Evolutionary conservation across 129 eudicot species (phyloP).

Genomic region (Dittrichia graveolens): DNA sequence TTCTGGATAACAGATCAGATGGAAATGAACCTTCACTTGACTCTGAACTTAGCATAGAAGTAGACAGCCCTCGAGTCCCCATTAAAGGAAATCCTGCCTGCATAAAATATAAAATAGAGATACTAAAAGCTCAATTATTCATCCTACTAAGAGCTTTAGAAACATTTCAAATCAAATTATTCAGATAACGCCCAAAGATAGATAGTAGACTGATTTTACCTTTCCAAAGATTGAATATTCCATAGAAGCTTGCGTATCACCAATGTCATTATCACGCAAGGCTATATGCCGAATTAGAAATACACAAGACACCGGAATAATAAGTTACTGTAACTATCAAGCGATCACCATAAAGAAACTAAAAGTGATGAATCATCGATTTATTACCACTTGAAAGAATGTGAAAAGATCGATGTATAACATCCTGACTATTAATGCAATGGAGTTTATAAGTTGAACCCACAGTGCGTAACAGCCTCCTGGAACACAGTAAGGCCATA

Average conservation of each 20-base stretch:
- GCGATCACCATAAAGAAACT: neutral
- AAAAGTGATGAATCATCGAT: neutral
- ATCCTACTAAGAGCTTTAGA: neutral
- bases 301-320: slow-evolving; percentile 8
- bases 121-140: slow-evolving; percentile 7
- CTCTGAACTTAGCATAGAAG: slow-evolving; percentile 55
- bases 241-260: slow-evolving; percentile 15
- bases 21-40: slow-evolving; percentile 69
- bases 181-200: neutral
- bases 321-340: neutral
- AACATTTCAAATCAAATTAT: slow-evolving; percentile 4
- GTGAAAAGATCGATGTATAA: slow-evolving; percentile 23
- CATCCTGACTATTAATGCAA: slow-evolving; percentile 23
- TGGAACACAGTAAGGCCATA: slow-evolving; percentile 37
- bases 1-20: slow-evolving; percentile 57
- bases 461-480: slow-evolving; percentile 23
- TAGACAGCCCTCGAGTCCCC: slow-evolving; percentile 48
- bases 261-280: slow-evolving; percentile 24
- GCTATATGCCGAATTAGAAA: slow-evolving; percentile 15
- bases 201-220: slow-evolving; percentile 26
- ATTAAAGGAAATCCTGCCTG: slow-evolving; percentile 40
- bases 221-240: slow-evolving; percentile 22
- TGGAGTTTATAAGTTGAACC: slow-evolving; percentile 26
- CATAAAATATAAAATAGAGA: slow-evolving; percentile 9
- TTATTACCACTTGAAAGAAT: slow-evolving; percentile 27